Conservation (phyloP, 2,329 filamentous ascomycete genomes). For the Rugonectria rugulosa region DNA sequence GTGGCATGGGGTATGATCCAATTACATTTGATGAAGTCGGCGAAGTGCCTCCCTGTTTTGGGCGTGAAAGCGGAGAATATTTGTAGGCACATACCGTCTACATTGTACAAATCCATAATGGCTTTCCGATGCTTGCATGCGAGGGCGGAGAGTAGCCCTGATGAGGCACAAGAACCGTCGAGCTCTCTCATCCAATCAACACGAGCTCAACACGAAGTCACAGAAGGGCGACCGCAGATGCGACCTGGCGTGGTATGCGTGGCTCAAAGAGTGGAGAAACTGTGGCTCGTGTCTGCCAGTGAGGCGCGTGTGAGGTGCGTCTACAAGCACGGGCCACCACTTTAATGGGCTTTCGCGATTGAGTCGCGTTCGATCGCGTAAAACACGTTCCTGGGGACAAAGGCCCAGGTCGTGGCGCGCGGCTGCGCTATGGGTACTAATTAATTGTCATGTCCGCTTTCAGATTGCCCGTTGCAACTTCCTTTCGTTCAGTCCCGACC, state of each 20-base stretch:
- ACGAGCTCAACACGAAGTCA: conserved; percentile 12
- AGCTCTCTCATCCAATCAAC: conserved; percentile 25
- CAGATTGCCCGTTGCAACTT: conserved; percentile 29
- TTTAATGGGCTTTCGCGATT: conserved; percentile 42
- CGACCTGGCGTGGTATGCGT: neutral
- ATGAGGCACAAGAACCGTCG: neutral
- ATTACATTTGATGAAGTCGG: neutral
- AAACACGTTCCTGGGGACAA: conserved; percentile 27
- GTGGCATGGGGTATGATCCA: neutral
- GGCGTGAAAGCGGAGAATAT: conserved; percentile 9
- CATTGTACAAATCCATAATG: neutral
- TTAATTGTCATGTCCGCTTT: conserved; percentile 20
- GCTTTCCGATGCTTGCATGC: neutral
- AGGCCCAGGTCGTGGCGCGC: conserved; percentile 32
- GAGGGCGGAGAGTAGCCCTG: neutral
- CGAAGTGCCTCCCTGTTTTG: conserved; percentile 28
- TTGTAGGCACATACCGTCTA: neutral
- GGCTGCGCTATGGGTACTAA: conserved; percentile 31
- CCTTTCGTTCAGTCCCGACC: conserved; percentile 24
- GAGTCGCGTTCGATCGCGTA: conserved; percentile 44
- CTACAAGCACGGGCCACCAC: conserved; percentile 34
- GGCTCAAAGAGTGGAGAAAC: conserved; percentile 4
- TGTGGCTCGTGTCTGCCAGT: conserved; percentile 13
- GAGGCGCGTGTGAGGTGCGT: conserved; percentile 28
- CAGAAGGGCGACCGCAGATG: conserved; percentile 1